phyloP scores from a whole-genome alignment of 345 rosid species.

The Lumnitzera racemosa region DNA sequence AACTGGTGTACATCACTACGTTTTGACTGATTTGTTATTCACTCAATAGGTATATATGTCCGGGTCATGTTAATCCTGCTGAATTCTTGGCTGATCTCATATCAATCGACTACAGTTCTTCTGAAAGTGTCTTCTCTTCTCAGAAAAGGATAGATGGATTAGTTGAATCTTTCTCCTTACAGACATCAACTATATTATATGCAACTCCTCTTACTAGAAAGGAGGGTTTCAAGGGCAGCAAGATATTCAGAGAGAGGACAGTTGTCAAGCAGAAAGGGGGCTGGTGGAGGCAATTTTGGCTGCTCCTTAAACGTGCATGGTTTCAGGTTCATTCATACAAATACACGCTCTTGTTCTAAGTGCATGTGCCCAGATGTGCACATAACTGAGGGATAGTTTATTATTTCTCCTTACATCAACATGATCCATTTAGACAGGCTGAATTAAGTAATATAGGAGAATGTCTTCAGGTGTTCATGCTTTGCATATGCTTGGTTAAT shows the following conservation, averaged over 20 bases:
- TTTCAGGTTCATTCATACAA: constrained; percentile 58
- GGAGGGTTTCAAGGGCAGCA: constrained; percentile 22
- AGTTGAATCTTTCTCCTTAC: constrained; percentile 70
- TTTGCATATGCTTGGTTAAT: neutral
- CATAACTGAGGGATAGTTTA: too few species aligned
- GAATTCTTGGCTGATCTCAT: constrained; percentile 98
- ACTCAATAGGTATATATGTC: constrained; percentile 69
- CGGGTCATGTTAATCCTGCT: constrained; percentile 91
- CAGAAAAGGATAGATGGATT: constrained; percentile 84
- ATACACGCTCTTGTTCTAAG: constrained; percentile 3
- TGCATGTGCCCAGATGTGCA: neutral
- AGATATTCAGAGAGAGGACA: constrained; percentile 28
- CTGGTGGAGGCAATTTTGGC: constrained; percentile 86
- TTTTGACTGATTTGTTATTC: constrained; percentile 13
- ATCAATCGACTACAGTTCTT: constrained; percentile 82
- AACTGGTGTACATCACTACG: neutral
- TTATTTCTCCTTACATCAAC: too few species aligned
- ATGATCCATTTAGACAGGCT: too few species aligned
- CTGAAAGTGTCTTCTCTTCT: constrained; percentile 68
- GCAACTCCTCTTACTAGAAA: constrained; percentile 52
- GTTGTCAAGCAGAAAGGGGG: constrained; percentile 41
- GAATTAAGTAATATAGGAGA: too few species aligned
- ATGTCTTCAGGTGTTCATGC: neutral
- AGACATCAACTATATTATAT: constrained; percentile 45
- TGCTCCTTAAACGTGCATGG: constrained; percentile 94